Evolutionary conservation across 2,329 filamentous ascomycete species (phyloP).

Genomic region (Xylaria arbuscula): DNA sequence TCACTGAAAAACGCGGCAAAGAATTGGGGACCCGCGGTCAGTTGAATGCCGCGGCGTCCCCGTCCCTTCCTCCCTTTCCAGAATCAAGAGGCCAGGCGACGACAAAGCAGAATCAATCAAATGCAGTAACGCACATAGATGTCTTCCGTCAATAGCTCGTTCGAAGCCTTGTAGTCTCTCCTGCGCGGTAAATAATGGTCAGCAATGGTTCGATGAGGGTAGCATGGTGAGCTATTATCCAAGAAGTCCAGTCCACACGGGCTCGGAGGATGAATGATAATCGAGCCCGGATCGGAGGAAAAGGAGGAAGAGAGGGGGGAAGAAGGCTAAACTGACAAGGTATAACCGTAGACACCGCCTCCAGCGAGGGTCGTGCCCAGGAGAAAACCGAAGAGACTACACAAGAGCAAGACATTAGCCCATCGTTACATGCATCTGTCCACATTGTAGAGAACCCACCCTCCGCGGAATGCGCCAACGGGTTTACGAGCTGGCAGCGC

Average conservation of each 20-base stretch:
- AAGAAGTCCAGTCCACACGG: no score
- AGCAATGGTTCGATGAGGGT: slow-evolving; percentile 33
- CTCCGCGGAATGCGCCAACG: slow-evolving; percentile 70
- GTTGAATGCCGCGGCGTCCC: slow-evolving; percentile 28
- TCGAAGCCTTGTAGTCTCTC: slow-evolving; percentile 92
- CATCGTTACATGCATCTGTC: not conserved
- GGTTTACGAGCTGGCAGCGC: slow-evolving; percentile 67
- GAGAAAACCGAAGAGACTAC: slow-evolving; percentile 90
- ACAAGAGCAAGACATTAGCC: slow-evolving; percentile 9
- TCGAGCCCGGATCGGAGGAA: not conserved
- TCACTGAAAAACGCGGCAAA: slow-evolving; percentile 42
- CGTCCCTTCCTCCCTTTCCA: slow-evolving; percentile 27
- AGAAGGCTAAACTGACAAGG: slow-evolving; percentile 61
- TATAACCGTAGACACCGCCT: slow-evolving; percentile 87
- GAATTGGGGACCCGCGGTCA: slow-evolving; percentile 34
- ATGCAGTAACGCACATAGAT: slow-evolving; percentile 82
- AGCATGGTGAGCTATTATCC: not conserved
- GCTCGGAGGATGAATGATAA: not conserved
- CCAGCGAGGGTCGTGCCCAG: slow-evolving; percentile 84
- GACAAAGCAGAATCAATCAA: slow-evolving; percentile 48
- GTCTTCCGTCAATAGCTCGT: slow-evolving; percentile 93
- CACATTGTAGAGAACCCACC: slow-evolving; percentile 56
- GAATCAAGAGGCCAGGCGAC: slow-evolving; percentile 35
- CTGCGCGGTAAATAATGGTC: slow-evolving; percentile 35
- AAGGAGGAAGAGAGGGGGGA: not conserved